Evolutionary conservation across 2,329 filamentous ascomycete species (phyloP).

Genomic region (Hypoxylon sp.): DNA sequence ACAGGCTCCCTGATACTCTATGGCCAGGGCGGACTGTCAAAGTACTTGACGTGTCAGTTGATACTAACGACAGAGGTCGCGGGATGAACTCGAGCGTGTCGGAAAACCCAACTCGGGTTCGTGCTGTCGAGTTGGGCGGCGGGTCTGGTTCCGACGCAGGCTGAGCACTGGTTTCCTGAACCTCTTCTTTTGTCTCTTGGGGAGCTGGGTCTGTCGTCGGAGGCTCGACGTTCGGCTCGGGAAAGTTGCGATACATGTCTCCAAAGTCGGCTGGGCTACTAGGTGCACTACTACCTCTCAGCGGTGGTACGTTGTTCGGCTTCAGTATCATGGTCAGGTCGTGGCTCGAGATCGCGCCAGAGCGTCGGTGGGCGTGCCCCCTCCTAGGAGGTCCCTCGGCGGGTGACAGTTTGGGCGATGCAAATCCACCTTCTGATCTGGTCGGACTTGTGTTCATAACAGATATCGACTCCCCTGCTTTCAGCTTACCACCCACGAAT

Average conservation of each 20-base stretch:
- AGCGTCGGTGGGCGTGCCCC: slow-evolving; percentile 82
- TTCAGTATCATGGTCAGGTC: slow-evolving; percentile 77
- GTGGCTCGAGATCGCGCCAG: slow-evolving; percentile 81
- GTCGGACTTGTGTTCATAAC: slow-evolving; percentile 75
- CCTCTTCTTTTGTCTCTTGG: slow-evolving; percentile 42
- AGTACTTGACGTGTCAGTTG: slow-evolving; percentile 83
- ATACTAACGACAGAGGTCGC: slow-evolving; percentile 82
- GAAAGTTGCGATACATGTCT: slow-evolving; percentile 41
- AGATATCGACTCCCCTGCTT: slow-evolving; percentile 64
- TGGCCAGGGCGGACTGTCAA: slow-evolving; percentile 74
- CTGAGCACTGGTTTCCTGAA: slow-evolving; percentile 37
- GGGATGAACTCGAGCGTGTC: slow-evolving; percentile 85
- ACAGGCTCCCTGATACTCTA: slow-evolving; percentile 80
- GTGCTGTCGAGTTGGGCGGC: slow-evolving; percentile 51
- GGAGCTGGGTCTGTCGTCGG: slow-evolving; percentile 28
- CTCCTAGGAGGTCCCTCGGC: slow-evolving; percentile 62
- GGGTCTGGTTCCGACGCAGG: slow-evolving; percentile 37
- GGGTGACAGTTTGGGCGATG: slow-evolving; percentile 63
- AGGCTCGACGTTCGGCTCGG: slow-evolving; percentile 22
- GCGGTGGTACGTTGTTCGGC: slow-evolving; percentile 60
- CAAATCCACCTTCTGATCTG: slow-evolving; percentile 66
- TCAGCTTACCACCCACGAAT: slow-evolving; percentile 78
- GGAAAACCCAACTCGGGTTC: slow-evolving; percentile 80
- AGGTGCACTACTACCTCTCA: slow-evolving; percentile 69
- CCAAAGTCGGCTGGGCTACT: slow-evolving; percentile 64